Evolutionary conservation across 495 filamentous ascomycete species (phyloP).

Genomic region (Neurospora tetraspora): DNA sequence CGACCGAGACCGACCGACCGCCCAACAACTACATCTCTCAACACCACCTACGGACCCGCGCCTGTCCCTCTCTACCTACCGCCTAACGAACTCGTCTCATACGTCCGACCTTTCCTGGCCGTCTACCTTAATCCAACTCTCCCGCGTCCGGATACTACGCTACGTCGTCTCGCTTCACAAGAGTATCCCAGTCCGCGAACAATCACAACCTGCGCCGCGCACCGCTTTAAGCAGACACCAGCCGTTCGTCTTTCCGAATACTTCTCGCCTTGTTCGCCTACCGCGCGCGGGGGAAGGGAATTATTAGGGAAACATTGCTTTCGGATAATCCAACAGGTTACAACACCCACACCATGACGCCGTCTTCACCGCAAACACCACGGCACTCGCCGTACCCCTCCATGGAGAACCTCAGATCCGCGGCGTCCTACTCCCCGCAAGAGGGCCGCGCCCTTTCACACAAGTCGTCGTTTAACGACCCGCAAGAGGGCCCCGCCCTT

Average conservation of each 20-base stretch:
- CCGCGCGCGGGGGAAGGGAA: neutral
- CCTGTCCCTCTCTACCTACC: neutral
- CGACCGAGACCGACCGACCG: neutral
- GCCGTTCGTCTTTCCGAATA: neutral
- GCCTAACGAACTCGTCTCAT: neutral
- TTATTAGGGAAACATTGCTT: neutral
- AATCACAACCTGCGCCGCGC: neutral
- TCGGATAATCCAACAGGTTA: neutral
- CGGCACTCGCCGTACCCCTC: conserved; percentile 59
- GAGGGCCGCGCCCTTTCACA: conserved; percentile 36
- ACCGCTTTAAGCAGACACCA: neutral
- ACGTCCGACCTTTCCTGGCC: neutral
- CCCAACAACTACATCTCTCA: neutral
- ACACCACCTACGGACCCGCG: neutral
- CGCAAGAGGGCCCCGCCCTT: conserved; percentile 33
- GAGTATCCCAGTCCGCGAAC: neutral
- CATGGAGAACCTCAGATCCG: conserved; percentile 43
- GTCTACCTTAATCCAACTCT: neutral
- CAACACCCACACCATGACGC: conserved; percentile 9
- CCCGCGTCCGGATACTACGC: neutral
- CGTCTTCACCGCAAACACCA: conserved; percentile 51
- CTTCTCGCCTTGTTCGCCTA: neutral
- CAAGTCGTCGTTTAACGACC: conserved; percentile 36
- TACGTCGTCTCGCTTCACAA: neutral
- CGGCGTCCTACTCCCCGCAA: conserved; percentile 31